Conservation (phyloP, 192 early-diverging fungal species). For the Coemansia sp. region DNA sequence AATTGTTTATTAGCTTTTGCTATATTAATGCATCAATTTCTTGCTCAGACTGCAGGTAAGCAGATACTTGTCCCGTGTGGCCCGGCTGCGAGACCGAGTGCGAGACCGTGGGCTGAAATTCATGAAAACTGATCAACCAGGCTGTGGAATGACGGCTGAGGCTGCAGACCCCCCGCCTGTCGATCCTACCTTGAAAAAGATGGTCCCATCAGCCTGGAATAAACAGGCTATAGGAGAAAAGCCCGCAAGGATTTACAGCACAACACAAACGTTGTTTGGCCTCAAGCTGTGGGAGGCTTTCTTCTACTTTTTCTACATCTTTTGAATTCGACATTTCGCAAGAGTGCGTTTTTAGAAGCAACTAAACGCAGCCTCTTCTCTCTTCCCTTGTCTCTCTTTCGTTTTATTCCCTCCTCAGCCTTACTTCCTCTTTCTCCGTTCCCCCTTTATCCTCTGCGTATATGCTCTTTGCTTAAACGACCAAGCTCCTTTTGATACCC, state of each 20-base stretch:
- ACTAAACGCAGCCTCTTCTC: neutral
- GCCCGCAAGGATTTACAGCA: slow-evolving; percentile 11
- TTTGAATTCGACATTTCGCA: slow-evolving; percentile 4
- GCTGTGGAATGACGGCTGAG: neutral
- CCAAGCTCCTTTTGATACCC: neutral
- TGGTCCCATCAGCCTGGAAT: neutral
- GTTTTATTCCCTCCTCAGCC: neutral
- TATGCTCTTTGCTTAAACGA: neutral
- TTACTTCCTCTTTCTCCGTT: slow-evolving; percentile 8
- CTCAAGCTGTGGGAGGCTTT: neutral
- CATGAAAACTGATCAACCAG: slow-evolving; percentile 2
- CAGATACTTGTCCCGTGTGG: neutral
- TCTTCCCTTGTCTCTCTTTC: neutral
- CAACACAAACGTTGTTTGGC: slow-evolving; percentile 2
- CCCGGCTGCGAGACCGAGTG: neutral
- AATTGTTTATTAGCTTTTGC: neutral
- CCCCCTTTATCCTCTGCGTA: neutral
- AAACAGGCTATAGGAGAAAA: neutral
- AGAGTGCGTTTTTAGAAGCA: slow-evolving; percentile 1
- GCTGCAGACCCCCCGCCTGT: neutral
- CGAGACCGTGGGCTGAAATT: slow-evolving; percentile 7
- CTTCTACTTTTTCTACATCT: slow-evolving; percentile 6
- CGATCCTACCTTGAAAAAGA: slow-evolving; percentile 3
- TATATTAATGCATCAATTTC: neutral
- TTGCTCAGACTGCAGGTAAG: neutral